These are phyloP conservation scores for Moringa oleifera DNA, from an alignment of 345 rosid species.

Conservation along the genomic window DNA sequence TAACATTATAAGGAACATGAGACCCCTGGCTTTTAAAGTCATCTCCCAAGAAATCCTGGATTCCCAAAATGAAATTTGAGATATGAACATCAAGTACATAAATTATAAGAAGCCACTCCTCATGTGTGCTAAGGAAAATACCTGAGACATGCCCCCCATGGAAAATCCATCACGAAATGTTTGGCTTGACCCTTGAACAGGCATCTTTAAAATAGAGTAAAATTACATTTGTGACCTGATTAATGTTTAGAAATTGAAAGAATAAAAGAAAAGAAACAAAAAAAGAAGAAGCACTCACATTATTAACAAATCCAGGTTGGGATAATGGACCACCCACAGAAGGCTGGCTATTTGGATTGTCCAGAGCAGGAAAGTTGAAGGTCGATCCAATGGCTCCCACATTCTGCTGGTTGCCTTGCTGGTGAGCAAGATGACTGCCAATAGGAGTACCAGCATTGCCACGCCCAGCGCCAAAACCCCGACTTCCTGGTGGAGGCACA, in stretches of 20 bases:
- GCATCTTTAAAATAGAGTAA: constrained; percentile 35
- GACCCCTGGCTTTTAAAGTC: constrained; percentile 99
- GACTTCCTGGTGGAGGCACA: constrained; percentile 77
- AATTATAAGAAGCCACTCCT: background rate
- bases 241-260: constrained; percentile 7
- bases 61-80: constrained; percentile 10
- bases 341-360: constrained; percentile 88
- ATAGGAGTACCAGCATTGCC: constrained; percentile 70
- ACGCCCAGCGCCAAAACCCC: constrained; percentile 88
- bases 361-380: constrained; percentile 68
- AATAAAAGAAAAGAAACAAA: constrained; percentile 1
- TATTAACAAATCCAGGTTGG: constrained; percentile 93
- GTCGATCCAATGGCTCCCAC: constrained; percentile 80
- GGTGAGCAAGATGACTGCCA: constrained; percentile 85
- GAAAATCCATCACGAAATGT: constrained; percentile 95
- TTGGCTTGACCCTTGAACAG: constrained; percentile 84
- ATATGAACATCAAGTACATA: constrained; percentile 7
- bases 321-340: constrained; percentile 86
- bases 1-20: constrained; percentile 80
- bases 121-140: constrained; percentile 13
- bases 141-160: constrained; percentile 98
- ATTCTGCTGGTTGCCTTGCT: constrained; percentile 68
- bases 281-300: constrained; percentile 27
- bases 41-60: constrained; percentile 91
- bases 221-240: constrained; percentile 1